Base-by-base conservation (phyloP, 2,329 filamentous ascomycete genomes). In the Aspergillus clavatus region DNA sequence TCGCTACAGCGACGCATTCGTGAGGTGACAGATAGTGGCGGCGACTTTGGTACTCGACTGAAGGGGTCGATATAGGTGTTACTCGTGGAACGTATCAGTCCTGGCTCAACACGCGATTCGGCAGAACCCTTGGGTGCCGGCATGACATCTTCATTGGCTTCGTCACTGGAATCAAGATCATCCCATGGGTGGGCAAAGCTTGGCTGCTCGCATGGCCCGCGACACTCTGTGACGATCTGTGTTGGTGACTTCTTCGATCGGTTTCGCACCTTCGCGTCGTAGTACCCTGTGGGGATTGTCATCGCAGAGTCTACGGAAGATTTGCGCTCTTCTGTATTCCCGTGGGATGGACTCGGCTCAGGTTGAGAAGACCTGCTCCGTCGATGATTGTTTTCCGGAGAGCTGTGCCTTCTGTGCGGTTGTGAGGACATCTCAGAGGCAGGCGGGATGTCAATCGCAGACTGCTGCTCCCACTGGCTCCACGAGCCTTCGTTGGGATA, bases 401-500 rank as follows among this genome's bases (percentile, higher is more conserved):
- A 46, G 7, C 38, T 48, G 36, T 54, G 47, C 18, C 49, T 50
- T 37, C 50, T 45, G 31, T 28, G 38, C 41, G 53, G 45, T n/a
- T 53, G 43, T 3, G 45, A 18, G 16, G 52, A 36, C n/a, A 22
- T 21, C 27, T 27, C 39, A 7, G 40, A 48, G 21, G 42, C n/a
- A 10, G 42, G 21, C 43, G 53, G 52, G 37, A 47, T 21, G 5
- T 43, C 50, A 28, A 51, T 49, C 23, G 38, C 46, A 11, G 61
- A 48, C 7, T 52, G 43, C 35, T 66, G 61, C 38, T 63, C 61
- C 56, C 62, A 65, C 50, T 69, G 61, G 41, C 61, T 71, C 69
- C 69, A 71, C n/a, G 68, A 70, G 19, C 68, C 68, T 29, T 63
- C 55, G 29, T 58, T 69, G 18, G 69, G 69, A 53, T 63, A 64